Percentiles rank a stretch among this genome's conserved stretches.
phyloP scores from a whole-genome alignment of 805 yeast species.

The Candida insectorum region DNA sequence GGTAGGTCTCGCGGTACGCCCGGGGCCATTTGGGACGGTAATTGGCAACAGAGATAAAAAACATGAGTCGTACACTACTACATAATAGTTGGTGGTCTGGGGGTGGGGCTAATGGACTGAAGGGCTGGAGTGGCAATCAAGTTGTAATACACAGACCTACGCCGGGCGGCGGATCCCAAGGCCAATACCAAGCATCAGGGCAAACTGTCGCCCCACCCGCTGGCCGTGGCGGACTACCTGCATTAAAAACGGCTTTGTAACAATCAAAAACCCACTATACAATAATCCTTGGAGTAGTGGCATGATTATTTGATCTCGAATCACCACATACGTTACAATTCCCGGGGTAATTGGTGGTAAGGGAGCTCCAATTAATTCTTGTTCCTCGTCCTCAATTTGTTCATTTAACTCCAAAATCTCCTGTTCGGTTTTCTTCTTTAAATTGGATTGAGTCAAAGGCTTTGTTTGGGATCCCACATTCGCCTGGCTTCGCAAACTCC shows the following conservation, averaged over 20 bases:
- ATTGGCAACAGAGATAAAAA: no score
- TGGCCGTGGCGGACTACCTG: constrained; percentile 25
- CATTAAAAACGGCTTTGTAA: constrained; percentile 32
- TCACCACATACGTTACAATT: constrained; percentile 44
- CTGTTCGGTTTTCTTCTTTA: constrained; percentile 12
- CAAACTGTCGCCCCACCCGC: constrained; percentile 17
- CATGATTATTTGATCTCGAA: constrained; percentile 50
- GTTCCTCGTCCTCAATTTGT: constrained; percentile 16
- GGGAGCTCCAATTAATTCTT: constrained; percentile 23
- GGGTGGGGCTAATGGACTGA: no score
- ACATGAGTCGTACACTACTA: no score
- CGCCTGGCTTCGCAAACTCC: constrained; percentile 28
- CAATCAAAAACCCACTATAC: constrained; percentile 40
- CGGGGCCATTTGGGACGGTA: no score
- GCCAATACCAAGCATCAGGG: constrained; percentile 10
- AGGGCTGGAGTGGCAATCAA: no score
- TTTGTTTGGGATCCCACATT: constrained; percentile 3
- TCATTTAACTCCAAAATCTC: constrained; percentile 17
- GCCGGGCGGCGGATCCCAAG: no score
- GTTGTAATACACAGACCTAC: no score
- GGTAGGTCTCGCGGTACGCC: no score
- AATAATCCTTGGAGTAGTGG: constrained; percentile 53
- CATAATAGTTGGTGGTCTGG: no score
- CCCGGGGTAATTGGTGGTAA: constrained; percentile 40
- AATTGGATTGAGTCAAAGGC: constrained; percentile 9